These are phyloP conservation scores for Trichoderma guizhouense DNA, from an alignment of 2,329 filamentous ascomycete genomes.

Conservation along the genomic window DNA sequence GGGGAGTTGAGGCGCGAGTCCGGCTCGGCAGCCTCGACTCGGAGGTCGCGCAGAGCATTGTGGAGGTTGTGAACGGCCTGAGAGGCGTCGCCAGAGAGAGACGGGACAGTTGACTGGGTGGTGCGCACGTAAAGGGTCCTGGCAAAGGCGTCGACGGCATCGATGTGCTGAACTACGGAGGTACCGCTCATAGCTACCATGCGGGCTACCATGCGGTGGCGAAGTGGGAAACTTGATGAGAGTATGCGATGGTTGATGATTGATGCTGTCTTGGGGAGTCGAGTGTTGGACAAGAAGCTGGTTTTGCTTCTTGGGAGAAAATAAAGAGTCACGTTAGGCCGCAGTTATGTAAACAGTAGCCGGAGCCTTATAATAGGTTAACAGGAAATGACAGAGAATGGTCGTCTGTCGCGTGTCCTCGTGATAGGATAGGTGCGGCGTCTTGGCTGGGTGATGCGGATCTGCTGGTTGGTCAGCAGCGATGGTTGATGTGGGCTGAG, in stretches of 20 bases:
- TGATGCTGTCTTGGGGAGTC: background rate
- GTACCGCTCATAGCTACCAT: slow-evolving; percentile 31
- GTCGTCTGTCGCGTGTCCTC: slow-evolving; percentile 16
- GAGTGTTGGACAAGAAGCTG: background rate
- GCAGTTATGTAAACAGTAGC: background rate
- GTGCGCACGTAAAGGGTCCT: slow-evolving; percentile 54
- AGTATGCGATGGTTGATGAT: background rate
- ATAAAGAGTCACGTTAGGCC: background rate
- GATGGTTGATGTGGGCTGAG: background rate
- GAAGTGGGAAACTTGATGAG: background rate
- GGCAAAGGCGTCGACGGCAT: slow-evolving; percentile 54
- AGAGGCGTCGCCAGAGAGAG: slow-evolving; percentile 49
- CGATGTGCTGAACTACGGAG: slow-evolving; percentile 45
- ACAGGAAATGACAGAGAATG: background rate
- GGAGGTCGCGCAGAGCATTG: slow-evolving; percentile 55
- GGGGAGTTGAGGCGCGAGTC: slow-evolving; percentile 52
- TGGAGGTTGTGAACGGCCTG: slow-evolving; percentile 52
- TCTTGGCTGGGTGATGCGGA: slow-evolving; percentile 3
- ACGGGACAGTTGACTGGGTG: slow-evolving; percentile 42
- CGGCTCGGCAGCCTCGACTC: slow-evolving; percentile 54
- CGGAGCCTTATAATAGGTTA: background rate
- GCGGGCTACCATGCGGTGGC: slow-evolving; percentile 17
- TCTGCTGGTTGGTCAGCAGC: slow-evolving; percentile 18
- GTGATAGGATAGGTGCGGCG: slow-evolving; percentile 18
- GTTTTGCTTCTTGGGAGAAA: background rate